A percentile compares a stretch with the other conserved stretches of the same genome.
phyloP scores from a whole-genome alignment of 345 rosid species.

The Rhizophora apiculata region DNA sequence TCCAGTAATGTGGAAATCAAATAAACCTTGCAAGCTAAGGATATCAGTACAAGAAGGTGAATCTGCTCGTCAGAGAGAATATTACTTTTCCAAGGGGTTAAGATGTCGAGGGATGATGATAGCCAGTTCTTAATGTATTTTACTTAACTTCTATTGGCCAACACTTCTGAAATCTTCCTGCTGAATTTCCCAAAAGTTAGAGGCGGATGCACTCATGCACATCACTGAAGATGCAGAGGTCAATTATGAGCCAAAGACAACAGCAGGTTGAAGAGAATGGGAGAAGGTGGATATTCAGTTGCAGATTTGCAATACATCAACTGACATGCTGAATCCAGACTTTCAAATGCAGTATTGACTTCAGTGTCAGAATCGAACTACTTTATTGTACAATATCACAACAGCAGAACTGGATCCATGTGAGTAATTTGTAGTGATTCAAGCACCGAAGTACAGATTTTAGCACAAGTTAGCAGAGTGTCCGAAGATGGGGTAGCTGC shows the following conservation, averaged over 20 bases:
- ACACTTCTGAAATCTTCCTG: too few species aligned
- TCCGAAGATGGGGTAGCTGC: too few species aligned
- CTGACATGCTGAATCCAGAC: not conserved
- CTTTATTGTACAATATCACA: not conserved
- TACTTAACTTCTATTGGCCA: not conserved
- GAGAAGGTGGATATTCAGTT: too few species aligned
- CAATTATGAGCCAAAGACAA: too few species aligned
- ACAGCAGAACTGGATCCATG: not conserved
- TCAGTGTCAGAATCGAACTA: not conserved
- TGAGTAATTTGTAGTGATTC: not conserved
- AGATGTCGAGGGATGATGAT: not conserved
- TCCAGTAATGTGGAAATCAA: not conserved
- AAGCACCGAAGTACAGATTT: not conserved
- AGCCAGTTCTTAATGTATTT: not conserved
- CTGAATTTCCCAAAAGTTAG: not conserved
- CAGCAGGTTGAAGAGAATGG: too few species aligned
- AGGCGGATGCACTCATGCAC: not conserved
- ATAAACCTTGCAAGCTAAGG: not conserved
- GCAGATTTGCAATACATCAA: too few species aligned
- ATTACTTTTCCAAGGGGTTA: not conserved
- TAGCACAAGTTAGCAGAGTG: too few species aligned
- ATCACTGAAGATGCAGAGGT: not conserved
- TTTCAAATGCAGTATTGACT: not conserved
- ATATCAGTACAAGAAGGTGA: too few species aligned
- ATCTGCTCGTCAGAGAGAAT: not conserved